A percentile compares a stretch with the other conserved stretches of the same genome.
Evolutionary conservation across 1,284 basidiomycete species (phyloP).

Genomic region (Afroboletus lepidellus): DNA sequence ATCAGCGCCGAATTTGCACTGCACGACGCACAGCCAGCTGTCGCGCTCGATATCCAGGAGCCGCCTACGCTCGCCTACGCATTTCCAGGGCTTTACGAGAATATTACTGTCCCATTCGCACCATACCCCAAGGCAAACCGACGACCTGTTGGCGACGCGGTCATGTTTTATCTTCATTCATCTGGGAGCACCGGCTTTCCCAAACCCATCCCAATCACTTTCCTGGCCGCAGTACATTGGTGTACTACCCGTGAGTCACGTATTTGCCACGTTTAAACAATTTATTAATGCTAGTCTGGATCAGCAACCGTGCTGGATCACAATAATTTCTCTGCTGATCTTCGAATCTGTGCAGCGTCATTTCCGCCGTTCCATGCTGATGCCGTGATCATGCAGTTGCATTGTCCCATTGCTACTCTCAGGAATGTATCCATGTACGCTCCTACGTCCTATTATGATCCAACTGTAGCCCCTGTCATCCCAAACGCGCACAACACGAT

Average conservation of each 20-base stretch:
- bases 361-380: slow-evolving; percentile 23
- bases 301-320: slow-evolving; percentile 15
- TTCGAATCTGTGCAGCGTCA: slow-evolving; percentile 4
- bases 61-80: slow-evolving; percentile 28
- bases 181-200: slow-evolving; percentile 33
- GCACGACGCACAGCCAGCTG: not conserved
- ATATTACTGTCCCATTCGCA: slow-evolving; percentile 19
- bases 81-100: slow-evolving; percentile 34
- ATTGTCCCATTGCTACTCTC: slow-evolving; percentile 15
- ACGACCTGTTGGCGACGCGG: not conserved
- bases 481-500: slow-evolving; percentile 22
- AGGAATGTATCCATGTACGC: slow-evolving; percentile 13
- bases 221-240: slow-evolving; percentile 13
- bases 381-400: slow-evolving; percentile 17
- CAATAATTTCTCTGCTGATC: not conserved
- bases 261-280: not conserved
- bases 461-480: slow-evolving; percentile 12
- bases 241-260: slow-evolving; percentile 13
- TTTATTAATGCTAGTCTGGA: not conserved
- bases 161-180: slow-evolving; percentile 25
- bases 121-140: slow-evolving; percentile 23
- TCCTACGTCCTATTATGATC: slow-evolving; percentile 18
- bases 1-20: slow-evolving; percentile 21
- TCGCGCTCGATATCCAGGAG: slow-evolving; percentile 32
- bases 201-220: slow-evolving; percentile 27